Evolutionary conservation across 352 stramenopile species (phyloP).

Genomic region (Phytophthora hibernalis): DNA sequence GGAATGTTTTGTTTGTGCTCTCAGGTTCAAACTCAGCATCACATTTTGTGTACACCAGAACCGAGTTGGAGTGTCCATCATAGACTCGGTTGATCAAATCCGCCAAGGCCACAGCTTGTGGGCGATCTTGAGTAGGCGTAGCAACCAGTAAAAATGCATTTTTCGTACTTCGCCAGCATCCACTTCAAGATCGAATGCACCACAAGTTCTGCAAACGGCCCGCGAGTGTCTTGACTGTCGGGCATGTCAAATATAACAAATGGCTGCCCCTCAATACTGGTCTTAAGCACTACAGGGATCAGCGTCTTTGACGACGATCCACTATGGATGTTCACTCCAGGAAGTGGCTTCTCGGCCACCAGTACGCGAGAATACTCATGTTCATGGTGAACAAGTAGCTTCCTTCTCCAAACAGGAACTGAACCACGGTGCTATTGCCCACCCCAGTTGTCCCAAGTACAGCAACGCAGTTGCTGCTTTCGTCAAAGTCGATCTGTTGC

Average conservation of each 20-base stretch:
- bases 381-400: conserved; percentile 17
- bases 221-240: conserved; percentile 20
- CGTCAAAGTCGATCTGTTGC: background rate
- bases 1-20: background rate
- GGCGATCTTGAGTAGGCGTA: conserved; percentile 15
- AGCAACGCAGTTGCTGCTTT: background rate
- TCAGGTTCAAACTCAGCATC: conserved; percentile 13
- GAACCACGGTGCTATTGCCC: conserved; percentile 14
- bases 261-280: background rate
- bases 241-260: conserved; percentile 23
- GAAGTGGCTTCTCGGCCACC: conserved; percentile 12
- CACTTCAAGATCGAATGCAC: conserved; percentile 18
- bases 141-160: conserved; percentile 10
- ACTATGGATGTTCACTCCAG: conserved; percentile 16
- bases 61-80: background rate
- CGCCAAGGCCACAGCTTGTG: background rate
- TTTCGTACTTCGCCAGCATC: conserved; percentile 14
- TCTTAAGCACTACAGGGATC: conserved; percentile 1
- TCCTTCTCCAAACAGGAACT: conserved; percentile 14
- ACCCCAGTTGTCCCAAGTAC: conserved; percentile 9
- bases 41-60: conserved; percentile 23
- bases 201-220: conserved; percentile 25
- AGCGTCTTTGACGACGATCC: conserved; percentile 11
- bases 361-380: conserved; percentile 11
- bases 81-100: conserved; percentile 3